Conservation (phyloP, 1,284 basidiomycete species). For the Ustilago xerochloae region DNA sequence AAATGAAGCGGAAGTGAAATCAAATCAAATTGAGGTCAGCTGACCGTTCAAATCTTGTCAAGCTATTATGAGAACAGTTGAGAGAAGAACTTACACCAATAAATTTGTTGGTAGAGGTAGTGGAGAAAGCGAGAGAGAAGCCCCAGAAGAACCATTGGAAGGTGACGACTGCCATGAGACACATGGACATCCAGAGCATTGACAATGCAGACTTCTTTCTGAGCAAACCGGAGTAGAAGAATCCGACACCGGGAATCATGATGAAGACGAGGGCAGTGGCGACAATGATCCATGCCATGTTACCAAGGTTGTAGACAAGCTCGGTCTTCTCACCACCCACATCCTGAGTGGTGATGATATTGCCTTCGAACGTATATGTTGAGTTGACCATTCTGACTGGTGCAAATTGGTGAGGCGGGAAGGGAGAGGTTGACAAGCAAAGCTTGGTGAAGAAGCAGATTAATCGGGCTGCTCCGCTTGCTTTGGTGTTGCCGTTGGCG, state of each 20-base stretch:
- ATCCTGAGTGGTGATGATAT: slow-evolving; percentile 22
- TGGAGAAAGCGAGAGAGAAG: slow-evolving; percentile 70
- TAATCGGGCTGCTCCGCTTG: slow-evolving; percentile 2
- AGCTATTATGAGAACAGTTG: background rate
- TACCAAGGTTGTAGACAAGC: slow-evolving; percentile 70
- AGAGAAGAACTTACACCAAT: slow-evolving; percentile 69
- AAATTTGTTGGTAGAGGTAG: slow-evolving; percentile 67
- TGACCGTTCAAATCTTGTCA: background rate
- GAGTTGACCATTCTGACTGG: slow-evolving; percentile 43
- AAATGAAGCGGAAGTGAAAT: background rate
- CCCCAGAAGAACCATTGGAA: slow-evolving; percentile 73
- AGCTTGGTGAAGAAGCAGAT: too few species aligned
- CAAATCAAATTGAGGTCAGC: too few species aligned
- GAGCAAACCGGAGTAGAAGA: slow-evolving; percentile 85
- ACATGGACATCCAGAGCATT: slow-evolving; percentile 88
- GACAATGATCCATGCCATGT: slow-evolving; percentile 72
- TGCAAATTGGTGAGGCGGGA: background rate
- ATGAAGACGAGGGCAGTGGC: slow-evolving; percentile 78
- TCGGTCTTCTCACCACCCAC: slow-evolving; percentile 17
- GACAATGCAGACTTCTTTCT: slow-evolving; percentile 90
- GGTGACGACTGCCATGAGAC: slow-evolving; percentile 79
- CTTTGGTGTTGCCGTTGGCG: background rate
- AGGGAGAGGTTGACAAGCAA: background rate
- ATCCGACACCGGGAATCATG: slow-evolving; percentile 80
- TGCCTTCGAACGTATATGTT: slow-evolving; percentile 35